Evolutionary conservation across 2,329 filamentous ascomycete species (phyloP).

Genomic region (Fusarium domesticum): DNA sequence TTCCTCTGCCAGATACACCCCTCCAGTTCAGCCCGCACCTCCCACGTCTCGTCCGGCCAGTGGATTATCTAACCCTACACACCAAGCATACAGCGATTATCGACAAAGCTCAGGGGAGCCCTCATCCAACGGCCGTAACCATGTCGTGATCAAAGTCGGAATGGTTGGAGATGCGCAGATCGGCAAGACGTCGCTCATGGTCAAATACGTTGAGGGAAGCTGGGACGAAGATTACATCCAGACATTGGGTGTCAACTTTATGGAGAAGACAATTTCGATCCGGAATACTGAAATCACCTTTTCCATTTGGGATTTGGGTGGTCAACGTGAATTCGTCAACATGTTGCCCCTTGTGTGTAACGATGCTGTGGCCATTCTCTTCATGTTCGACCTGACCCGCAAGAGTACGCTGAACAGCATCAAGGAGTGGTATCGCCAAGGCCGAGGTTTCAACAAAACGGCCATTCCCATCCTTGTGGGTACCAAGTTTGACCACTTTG

Average conservation of each 20-base stretch:
- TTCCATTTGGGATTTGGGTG: conserved; percentile 97
- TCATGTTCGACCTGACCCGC: conserved; percentile 98
- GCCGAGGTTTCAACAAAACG: conserved; percentile 98
- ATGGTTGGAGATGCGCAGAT: conserved; percentile 99
- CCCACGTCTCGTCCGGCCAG: conserved; percentile 55
- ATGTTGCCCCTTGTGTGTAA: conserved; percentile 99
- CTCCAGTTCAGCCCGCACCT: conserved; percentile 43
- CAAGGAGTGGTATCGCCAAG: conserved; percentile 99
- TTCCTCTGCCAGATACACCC: conserved; percentile 44
- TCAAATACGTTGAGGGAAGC: conserved; percentile 98
- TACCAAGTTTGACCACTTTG: conserved; percentile 98
- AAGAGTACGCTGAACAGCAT: conserved; percentile 99
- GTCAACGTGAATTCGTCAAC: conserved; percentile 98
- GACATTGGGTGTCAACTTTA: conserved; percentile 97
- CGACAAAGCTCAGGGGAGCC: conserved; percentile 39
- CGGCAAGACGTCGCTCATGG: conserved; percentile 98
- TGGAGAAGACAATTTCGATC: conserved; percentile 99
- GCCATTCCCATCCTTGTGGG: conserved; percentile 97
- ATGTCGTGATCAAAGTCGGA: conserved; percentile 97
- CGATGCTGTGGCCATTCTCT: conserved; percentile 95
- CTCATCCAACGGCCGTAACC: conserved; percentile 53
- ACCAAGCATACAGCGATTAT: conserved; percentile 44
- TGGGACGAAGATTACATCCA: conserved; percentile 99
- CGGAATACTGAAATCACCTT: conserved; percentile 99
- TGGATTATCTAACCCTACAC: conserved; percentile 47